Evolutionary conservation across 2,329 filamentous ascomycete species (phyloP), one percentile per base, ranked within the genome.

Genomic region (Hypoxylon sp.): DNA sequence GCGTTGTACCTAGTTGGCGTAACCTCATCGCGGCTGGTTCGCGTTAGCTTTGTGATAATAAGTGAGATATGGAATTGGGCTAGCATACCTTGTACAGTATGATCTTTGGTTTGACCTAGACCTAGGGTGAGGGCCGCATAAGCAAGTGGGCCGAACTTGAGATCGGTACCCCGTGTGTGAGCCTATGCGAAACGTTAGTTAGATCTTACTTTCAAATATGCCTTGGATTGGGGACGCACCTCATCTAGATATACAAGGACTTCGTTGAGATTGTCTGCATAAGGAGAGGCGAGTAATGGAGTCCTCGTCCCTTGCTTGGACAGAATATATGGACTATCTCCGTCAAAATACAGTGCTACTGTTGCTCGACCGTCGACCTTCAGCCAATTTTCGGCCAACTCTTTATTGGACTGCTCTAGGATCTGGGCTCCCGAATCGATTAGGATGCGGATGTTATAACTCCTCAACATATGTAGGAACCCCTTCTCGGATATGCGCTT

Each of bases 381-480:
- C 0, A 90, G 71, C 87, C 87, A 89, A 0, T 76, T 74, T 9
- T 76, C 76, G 0, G 80, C 86, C 0, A 90, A 74, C 0, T 75
- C 75, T 1, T 73, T 51, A 69, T 89, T 91, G 62, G 83, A 79
- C 78, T 87, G 85, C 69, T 91, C 89, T 0, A 91, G 73, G 12
- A 91, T 85, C 12, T 87, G 84, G 0, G 89, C 88, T 0, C 89
- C 89, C 0, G 87, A 85, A 71, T 91, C 89, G 0, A 91, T 87
- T 0, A 91, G 77, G 0, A 91, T 79, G 0, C 80, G 78, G 11
- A 89, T 87, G 0, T 69, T 48, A 0, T 60, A 65, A 0, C 67
- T 45, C 0, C 33, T 65, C 0, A 90, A 74, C 22, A 75, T 76
- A 0, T 58, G 1, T 0, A 89, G 75, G 0, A 91, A 75, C 0